Evolutionary conservation across 2,329 filamentous ascomycete genomes (phyloP).

Genomic region (Plenodomus lindquistii): DNA sequence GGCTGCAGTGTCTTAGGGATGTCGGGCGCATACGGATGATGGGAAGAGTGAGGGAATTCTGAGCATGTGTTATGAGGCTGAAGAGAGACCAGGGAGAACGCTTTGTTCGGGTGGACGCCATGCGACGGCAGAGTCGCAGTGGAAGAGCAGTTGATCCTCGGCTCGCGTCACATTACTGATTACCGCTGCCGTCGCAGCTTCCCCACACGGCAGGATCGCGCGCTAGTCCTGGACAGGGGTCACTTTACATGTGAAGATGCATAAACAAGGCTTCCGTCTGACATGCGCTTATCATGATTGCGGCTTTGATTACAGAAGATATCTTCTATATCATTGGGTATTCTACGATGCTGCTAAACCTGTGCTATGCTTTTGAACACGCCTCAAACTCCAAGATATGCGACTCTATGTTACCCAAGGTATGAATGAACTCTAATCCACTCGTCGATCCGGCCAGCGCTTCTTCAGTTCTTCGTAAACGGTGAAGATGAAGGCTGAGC

Average conservation of each 20-base stretch:
- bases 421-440: conserved; percentile 3
- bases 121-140: conserved; percentile 18
- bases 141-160: conserved; percentile 37
- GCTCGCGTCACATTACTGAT: conserved; percentile 38
- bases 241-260: conserved; percentile 32
- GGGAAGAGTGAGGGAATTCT: background rate
- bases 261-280: background rate
- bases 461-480: conserved; percentile 84
- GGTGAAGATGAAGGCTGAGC: conserved; percentile 97
- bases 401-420: background rate
- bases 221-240: conserved; percentile 21
- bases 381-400: background rate
- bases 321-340: conserved; percentile 2
- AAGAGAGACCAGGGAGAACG: conserved; percentile 8
- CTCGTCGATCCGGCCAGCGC: conserved; percentile 33
- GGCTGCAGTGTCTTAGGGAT: background rate
- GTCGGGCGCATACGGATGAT: background rate
- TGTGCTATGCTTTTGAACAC: conserved; percentile 8
- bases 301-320: background rate
- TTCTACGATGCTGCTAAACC: conserved; percentile 3
- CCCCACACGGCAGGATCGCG: conserved; percentile 33
- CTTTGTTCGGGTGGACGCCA: conserved; percentile 16
- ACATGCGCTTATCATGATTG: conserved; percentile 19
- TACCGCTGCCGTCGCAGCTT: conserved; percentile 22
- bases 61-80: conserved; percentile 9